Evolutionary conservation across 2,329 filamentous ascomycete species (phyloP).

Genomic region (Colletotrichum phormii): DNA sequence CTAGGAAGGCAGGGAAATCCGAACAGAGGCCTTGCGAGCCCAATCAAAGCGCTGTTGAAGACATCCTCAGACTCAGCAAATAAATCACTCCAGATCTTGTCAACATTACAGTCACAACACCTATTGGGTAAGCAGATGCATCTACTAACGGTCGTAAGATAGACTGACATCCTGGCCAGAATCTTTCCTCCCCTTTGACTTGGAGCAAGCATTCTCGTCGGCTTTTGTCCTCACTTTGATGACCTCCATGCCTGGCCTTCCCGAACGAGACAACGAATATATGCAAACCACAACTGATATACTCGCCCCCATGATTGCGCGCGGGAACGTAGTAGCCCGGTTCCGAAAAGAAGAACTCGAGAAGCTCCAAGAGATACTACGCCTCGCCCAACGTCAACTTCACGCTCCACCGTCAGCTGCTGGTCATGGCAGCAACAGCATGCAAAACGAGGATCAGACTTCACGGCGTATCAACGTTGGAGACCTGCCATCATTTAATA

Average conservation of each 20-base stretch:
- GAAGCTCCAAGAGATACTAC: conserved; percentile 22
- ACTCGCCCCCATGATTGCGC: background rate
- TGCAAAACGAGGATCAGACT: background rate
- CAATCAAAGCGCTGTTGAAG: conserved; percentile 10
- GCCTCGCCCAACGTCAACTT: background rate
- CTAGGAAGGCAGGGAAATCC: conserved; percentile 12
- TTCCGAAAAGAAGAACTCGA: conserved; percentile 16
- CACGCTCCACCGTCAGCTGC: background rate
- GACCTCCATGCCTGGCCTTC: background rate
- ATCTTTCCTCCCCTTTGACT: conserved; percentile 21
- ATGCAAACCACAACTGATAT: conserved; percentile 7
- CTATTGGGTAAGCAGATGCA: background rate
- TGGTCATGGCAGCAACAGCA: background rate
- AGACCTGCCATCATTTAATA: background rate
- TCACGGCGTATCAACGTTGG: too few relatives aligned
- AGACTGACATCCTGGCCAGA: background rate
- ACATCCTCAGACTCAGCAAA: conserved; percentile 25
- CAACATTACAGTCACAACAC: conserved; percentile 9
- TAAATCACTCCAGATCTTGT: conserved; percentile 17
- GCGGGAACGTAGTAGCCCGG: conserved; percentile 8
- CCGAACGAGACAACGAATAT: background rate
- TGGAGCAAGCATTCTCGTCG: conserved; percentile 26
- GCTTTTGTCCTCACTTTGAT: conserved; percentile 3
- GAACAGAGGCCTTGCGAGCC: conserved; percentile 1
- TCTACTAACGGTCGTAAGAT: background rate